Base-by-base conservation (phyloP, 1,284 basidiomycete genomes). In the Mycena sp. region DNA sequence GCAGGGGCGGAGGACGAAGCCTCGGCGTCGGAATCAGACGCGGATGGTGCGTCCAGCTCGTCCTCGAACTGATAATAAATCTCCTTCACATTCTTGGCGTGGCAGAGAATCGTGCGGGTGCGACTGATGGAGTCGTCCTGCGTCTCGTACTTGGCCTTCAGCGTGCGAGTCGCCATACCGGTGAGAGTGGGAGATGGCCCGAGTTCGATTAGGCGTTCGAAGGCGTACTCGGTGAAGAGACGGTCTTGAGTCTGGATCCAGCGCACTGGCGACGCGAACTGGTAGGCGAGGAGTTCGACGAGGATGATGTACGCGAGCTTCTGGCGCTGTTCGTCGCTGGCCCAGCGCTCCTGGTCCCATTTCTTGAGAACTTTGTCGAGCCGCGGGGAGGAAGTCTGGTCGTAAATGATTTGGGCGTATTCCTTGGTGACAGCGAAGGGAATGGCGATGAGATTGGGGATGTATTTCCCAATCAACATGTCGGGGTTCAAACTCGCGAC, bases 221-320 rank as follows among this genome's bases (percentile, higher is more conserved):
- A 98, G 73, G 89, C 87, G 86, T 92, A 98, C n/a, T 91, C 84
- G 8, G 86, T 90, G 86, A 99, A 99, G 72, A 99, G 88, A 60
- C 95, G 89, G 79, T 99, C 97, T 80, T 99, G 97, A 0, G 97
- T 99, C 85, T 99, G 95, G 79, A 99, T 99, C 97, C 97, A 99
- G 69, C 96, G 93, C 37, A 99, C 97, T 14, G 96, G 96, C 3
- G 96, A 97, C 0, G 95, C 95, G 77, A 97, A 97, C 81, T 99
- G 97, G 81, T 99, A 99, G 18, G 97, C 96, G 57, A 99, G 88
- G 68, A 99, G 90, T 82, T 99, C 97, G 76, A 98, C 96, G 72
- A 99, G 91, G 77, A 98, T 96, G 77, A 93, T 94, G 81, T 98
- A 98, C 0, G 97, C 96, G 57, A 99, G 89, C 78, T 93, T 93